A percentile compares a stretch with the other conserved stretches of the same genome.
Conservation (phyloP, 1,284 basidiomycete species). For the Blastosporella zonata region DNA sequence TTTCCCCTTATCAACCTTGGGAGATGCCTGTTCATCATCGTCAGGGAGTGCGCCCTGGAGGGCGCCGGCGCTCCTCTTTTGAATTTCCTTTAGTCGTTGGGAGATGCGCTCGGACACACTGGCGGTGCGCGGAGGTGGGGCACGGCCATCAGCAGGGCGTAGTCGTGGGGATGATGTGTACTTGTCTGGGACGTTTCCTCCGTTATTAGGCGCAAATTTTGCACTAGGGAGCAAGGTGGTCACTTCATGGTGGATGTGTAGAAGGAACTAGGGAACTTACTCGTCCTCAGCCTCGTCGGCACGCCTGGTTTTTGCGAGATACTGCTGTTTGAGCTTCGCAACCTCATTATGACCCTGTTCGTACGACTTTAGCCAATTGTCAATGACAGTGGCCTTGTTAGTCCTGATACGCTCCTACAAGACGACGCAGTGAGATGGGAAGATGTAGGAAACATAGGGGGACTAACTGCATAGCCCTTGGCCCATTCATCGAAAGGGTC, state of each 20-base stretch:
- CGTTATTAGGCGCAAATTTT: constrained; percentile 76
- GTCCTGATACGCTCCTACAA: constrained; percentile 56
- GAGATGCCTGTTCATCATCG: constrained; percentile 34
- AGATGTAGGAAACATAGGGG: background rate
- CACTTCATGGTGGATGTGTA: background rate
- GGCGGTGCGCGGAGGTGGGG: constrained; percentile 55
- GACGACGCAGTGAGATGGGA: constrained; percentile 13
- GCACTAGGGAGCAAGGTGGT: constrained; percentile 43
- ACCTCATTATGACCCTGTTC: constrained; percentile 65
- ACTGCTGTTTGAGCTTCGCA: constrained; percentile 69
- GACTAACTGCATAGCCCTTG: constrained; percentile 55
- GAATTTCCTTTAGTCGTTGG: constrained; percentile 70
- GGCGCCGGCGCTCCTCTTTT: constrained; percentile 49
- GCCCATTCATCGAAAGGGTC: constrained; percentile 79
- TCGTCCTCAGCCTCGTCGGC: constrained; percentile 91
- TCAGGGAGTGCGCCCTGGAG: constrained; percentile 28
- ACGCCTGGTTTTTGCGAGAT: constrained; percentile 72
- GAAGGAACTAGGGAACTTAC: constrained; percentile 43
- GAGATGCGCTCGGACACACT: constrained; percentile 79
- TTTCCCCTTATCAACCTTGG: constrained; percentile 77
- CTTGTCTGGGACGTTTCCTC: constrained; percentile 47
- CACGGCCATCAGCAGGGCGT: constrained; percentile 52
- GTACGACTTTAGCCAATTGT: constrained; percentile 70
- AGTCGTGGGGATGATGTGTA: constrained; percentile 75
- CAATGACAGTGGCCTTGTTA: constrained; percentile 57